phyloP scores from a whole-genome alignment of 805 yeast species.

The Trichomonascus vanleenenianus region DNA sequence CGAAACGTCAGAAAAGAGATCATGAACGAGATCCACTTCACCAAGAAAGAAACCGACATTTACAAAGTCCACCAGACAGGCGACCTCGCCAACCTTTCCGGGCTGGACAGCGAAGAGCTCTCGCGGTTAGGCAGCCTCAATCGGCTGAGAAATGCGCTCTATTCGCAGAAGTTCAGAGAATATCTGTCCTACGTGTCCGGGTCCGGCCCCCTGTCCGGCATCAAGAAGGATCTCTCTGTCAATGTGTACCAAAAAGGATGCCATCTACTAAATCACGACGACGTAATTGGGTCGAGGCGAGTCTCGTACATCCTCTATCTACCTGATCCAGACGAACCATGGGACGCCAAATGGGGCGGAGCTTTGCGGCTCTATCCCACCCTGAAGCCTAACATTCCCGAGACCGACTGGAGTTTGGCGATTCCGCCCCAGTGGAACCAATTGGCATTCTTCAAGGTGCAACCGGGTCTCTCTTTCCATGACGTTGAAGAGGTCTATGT shows the following conservation, averaged over 20 bases:
- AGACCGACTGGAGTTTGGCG: constrained; percentile 58
- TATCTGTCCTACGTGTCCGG: constrained; percentile 70
- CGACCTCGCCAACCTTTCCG: constrained; percentile 83
- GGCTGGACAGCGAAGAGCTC: constrained; percentile 69
- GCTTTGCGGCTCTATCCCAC: constrained; percentile 81
- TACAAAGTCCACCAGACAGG: constrained; percentile 83
- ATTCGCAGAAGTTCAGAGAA: constrained; percentile 78
- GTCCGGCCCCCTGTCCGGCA: constrained; percentile 85
- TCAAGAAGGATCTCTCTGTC: constrained; percentile 84
- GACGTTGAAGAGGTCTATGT: constrained; percentile 96
- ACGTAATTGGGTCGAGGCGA: constrained; percentile 91
- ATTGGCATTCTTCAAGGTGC: constrained; percentile 90
- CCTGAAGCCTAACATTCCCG: constrained; percentile 82
- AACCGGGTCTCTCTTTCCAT: constrained; percentile 94
- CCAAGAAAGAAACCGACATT: constrained; percentile 94
- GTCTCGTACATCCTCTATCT: constrained; percentile 87
- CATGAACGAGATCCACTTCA: constrained; percentile 73
- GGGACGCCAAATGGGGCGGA: constrained; percentile 95
- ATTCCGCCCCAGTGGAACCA: constrained; percentile 93
- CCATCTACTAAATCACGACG: constrained; percentile 92
- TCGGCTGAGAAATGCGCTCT: constrained; percentile 78
- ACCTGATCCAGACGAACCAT: constrained; percentile 82
- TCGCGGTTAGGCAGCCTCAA: constrained; percentile 65
- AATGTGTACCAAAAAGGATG: constrained; percentile 90
- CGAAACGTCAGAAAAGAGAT: constrained; percentile 81